A percentile compares a stretch with the other conserved stretches of the same genome.
These are phyloP conservation scores for Saccharomyces hybrid DNA, from an alignment of 1,139 yeast species.

Conservation along the genomic window DNA sequence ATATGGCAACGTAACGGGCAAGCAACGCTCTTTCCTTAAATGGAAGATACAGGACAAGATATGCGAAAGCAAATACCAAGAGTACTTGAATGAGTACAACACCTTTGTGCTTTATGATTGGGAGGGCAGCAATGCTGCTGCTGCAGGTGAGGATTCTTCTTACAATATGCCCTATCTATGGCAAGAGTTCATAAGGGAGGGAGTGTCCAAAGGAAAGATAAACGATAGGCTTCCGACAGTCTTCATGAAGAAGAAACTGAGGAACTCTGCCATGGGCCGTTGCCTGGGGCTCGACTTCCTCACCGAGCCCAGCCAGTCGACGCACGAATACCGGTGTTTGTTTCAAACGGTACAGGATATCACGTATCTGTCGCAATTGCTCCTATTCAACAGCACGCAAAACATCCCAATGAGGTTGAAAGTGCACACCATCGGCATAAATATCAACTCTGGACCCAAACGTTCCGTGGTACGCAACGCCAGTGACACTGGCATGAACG, in stretches of 20 bases:
- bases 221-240: not conserved
- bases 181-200: not conserved
- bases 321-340: not conserved
- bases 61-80: conserved; percentile 3
- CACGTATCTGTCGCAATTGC: conserved; percentile 1
- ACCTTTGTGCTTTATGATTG: conserved; percentile 7
- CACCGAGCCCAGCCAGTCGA: not conserved
- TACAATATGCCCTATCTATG: conserved; percentile 1
- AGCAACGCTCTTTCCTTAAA: conserved; percentile 1
- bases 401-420: not conserved
- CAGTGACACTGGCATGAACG: not conserved
- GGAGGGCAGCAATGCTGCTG: not conserved
- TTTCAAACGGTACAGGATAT: not conserved
- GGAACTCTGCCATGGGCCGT: not conserved
- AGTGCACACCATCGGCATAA: not conserved
- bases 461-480: not conserved
- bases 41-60: not conserved
- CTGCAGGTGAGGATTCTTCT: not conserved
- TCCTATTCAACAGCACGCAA: conserved; percentile 1
- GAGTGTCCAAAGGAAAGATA: not conserved
- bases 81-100: conserved; percentile 5
- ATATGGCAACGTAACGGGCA: not conserved
- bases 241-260: not conserved
- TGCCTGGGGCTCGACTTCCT: not conserved
- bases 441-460: not conserved